Conservation (phyloP, 2,329 filamentous ascomycete species). For the Xylaria polymorpha region DNA sequence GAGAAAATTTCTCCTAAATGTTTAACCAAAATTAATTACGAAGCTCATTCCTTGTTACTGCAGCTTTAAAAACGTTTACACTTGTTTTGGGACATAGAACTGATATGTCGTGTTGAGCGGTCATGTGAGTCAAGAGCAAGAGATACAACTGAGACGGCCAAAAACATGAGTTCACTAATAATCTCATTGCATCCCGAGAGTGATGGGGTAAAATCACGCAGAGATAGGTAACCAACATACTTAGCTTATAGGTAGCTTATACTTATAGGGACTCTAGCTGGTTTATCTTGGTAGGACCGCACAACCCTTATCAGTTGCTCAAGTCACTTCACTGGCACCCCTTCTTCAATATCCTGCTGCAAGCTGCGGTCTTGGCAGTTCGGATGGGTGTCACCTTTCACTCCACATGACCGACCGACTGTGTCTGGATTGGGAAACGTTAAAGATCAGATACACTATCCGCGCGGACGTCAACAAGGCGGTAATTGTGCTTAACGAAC, state of each 20-base stretch:
- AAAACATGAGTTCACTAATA: background rate
- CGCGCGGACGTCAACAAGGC: background rate
- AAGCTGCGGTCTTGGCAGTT: slow-evolving; percentile 16
- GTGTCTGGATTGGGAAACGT: background rate
- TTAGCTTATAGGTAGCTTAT: background rate
- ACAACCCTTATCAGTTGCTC: background rate
- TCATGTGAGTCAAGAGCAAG: background rate
- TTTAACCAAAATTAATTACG: too few relatives aligned
- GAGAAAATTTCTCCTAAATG: too few relatives aligned
- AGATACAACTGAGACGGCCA: background rate
- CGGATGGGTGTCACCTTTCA: background rate
- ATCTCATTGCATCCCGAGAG: background rate
- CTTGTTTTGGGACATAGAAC: background rate
- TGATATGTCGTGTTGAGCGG: background rate
- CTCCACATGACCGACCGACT: background rate
- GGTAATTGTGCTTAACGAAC: background rate
- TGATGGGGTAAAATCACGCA: background rate
- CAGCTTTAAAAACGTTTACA: background rate
- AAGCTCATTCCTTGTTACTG: background rate
- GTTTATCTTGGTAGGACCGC: background rate
- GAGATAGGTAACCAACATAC: background rate
- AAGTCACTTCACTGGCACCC: background rate
- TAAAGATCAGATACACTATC: background rate
- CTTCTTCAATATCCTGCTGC: background rate
- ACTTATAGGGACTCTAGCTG: background rate